phyloP scores from a whole-genome alignment of 305 asterid species.

The Fraxinus floribunda region DNA sequence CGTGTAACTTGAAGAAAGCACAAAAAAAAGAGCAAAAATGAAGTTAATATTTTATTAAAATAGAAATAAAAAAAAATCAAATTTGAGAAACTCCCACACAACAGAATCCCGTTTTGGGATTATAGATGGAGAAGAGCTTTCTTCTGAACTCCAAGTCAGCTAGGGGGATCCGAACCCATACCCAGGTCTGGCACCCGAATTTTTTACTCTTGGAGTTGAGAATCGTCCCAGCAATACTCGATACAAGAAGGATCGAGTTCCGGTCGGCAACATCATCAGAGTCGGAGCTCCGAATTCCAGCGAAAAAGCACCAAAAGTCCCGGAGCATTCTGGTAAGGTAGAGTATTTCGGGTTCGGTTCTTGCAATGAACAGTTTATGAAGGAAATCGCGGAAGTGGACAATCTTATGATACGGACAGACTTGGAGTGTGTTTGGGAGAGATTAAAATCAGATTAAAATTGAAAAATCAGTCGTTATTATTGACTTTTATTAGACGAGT shows the following conservation, averaged over 20 bases:
- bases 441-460: no score
- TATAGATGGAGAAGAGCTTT: slow-evolving; percentile 45
- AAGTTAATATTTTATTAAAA: background rate
- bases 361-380: background rate
- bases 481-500: no score
- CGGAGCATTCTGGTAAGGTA: background rate
- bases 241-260: slow-evolving; percentile 42
- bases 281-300: slow-evolving; percentile 24
- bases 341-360: background rate
- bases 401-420: no score
- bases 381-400: background rate
- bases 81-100: background rate
- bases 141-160: slow-evolving; percentile 49
- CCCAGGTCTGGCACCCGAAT: slow-evolving; percentile 40
- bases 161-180: slow-evolving; percentile 47
- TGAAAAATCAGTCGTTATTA: no score
- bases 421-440: no score
- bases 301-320: background rate
- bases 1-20: slow-evolving; percentile 57
- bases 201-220: slow-evolving; percentile 40
- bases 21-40: background rate
- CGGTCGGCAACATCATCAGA: slow-evolving; percentile 30
- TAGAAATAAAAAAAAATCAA: background rate
- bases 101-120: slow-evolving; percentile 38
- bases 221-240: slow-evolving; percentile 46